Percentiles rank a stretch among this genome's conserved stretches.
Evolutionary conservation across 345 rosid genomes (phyloP).

Genomic region (Aquilaria sinensis): DNA sequence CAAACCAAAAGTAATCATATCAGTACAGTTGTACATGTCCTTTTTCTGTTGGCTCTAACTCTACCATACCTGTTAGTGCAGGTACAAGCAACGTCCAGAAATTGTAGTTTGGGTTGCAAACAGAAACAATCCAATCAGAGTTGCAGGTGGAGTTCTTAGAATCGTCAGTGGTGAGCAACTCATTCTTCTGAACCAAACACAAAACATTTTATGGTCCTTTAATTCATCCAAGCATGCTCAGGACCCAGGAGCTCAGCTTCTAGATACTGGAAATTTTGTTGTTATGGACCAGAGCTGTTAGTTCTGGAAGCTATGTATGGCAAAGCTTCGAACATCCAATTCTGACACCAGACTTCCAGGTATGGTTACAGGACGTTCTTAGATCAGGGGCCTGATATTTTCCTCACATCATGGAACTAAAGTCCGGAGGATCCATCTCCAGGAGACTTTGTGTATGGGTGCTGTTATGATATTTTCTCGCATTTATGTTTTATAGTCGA

Average conservation of each 20-base stretch:
- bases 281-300: conserved; percentile 5
- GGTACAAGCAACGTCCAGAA: neutral
- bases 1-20: too few species aligned
- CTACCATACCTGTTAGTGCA: too few species aligned
- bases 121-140: conserved; percentile 26
- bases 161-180: conserved; percentile 19
- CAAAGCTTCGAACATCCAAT: conserved; percentile 31
- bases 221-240: conserved; percentile 5
- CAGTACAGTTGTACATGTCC: too few species aligned
- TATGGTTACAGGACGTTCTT: conserved; percentile 23
- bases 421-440: conserved; percentile 27
- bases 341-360: conserved; percentile 34
- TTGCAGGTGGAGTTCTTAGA: conserved; percentile 17
- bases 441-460: conserved; percentile 16
- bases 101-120: conserved; percentile 40
- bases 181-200: conserved; percentile 13
- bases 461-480: too few species aligned
- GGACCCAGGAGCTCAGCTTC: conserved; percentile 17
- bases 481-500: too few species aligned
- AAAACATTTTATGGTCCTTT: conserved; percentile 22
- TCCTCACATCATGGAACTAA: conserved; percentile 32
- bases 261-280: conserved; percentile 36
- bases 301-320: conserved; percentile 14
- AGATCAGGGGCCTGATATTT: neutral
- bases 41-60: too few species aligned